phyloP scores from a whole-genome alignment of 1,284 basidiomycete species.

The Ganoderma lucidum region DNA sequence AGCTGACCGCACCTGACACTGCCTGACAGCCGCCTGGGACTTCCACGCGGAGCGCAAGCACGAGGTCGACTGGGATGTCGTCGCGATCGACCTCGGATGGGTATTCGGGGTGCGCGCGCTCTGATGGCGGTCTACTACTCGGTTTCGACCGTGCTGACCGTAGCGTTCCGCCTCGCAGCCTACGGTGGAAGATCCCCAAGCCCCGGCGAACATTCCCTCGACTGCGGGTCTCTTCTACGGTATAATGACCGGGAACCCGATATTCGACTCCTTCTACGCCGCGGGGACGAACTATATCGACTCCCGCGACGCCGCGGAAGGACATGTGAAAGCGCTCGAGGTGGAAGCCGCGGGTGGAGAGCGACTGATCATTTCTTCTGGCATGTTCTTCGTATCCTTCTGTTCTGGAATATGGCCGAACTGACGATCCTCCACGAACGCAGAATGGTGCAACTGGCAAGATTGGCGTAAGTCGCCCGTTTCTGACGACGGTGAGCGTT shows the following conservation, averaged over 20 bases:
- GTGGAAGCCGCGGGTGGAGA: constrained; percentile 56
- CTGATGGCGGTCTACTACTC: neutral
- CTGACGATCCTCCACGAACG: neutral
- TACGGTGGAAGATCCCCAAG: constrained; percentile 24
- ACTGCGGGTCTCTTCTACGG: constrained; percentile 16
- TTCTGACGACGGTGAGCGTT: neutral
- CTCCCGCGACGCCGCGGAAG: constrained; percentile 64
- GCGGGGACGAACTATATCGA: constrained; percentile 53
- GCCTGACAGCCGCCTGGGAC: neutral
- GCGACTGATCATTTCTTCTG: constrained; percentile 52
- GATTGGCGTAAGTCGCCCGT: neutral
- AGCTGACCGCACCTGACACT: neutral
- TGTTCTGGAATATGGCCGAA: no score
- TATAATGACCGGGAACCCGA: constrained; percentile 36
- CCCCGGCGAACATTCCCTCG: constrained; percentile 19
- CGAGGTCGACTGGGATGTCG: neutral
- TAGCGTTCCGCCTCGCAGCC: constrained; percentile 15
- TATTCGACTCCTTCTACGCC: constrained; percentile 35
- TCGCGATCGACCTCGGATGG: neutral
- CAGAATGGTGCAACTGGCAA: constrained; percentile 6
- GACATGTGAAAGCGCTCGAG: constrained; percentile 59
- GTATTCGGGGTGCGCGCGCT: neutral
- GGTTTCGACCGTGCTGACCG: neutral
- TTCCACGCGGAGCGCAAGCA: neutral
- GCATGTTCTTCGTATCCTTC: constrained; percentile 24